Base-by-base conservation (phyloP, 1,284 basidiomycete species). In the Ceratobasidium sp. region DNA sequence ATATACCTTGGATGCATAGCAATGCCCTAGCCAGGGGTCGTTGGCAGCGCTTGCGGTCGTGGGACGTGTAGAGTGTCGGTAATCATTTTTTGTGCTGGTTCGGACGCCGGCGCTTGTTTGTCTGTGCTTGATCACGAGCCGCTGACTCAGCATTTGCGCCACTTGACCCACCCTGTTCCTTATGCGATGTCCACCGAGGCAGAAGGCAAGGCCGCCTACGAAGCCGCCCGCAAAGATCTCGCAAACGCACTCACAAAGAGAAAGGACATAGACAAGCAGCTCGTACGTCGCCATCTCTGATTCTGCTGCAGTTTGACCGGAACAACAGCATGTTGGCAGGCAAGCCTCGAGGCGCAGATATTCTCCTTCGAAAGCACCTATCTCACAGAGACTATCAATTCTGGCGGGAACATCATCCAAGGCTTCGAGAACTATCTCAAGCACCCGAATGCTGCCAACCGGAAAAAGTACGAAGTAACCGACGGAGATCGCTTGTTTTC, bases 341-440 rank as follows among this genome's bases (percentile, higher is more conserved):
- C 73, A 21, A 30, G 64, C 28, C 82, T 91, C 64, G 92, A 93
- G 79, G 82, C 87, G 34, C 86, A 91, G 76, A 90, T 93, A 74
- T 90, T 90, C 81, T 87, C 86, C 74, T 83, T 91, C 32, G 92
- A 93, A 79, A 86, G 85, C 12, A 81, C 84, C 0, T 93, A 93
- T 79, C 81, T 93, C 52, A 85, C 86, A 9, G 92, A 93, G 70
- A 92, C 92, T 0, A 85, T 88, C 0, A 88, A 90, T 75, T 88
- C 86, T 75, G 90, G 92, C 12, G 92, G 92, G 23, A 93, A 93
- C 76, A 92, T 93, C 73, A 89, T 93, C 52, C 89, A 90, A 76
- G 92, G 92, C 6, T 93, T 93, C 76, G 92, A 93, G 62, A 87
- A 88, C 48, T 93, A 93, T 77, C 85, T 93, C 73, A 93, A 93